Conservation (phyloP, 2,329 filamentous ascomycete genomes). For the Aspergillus bombycis region DNA sequence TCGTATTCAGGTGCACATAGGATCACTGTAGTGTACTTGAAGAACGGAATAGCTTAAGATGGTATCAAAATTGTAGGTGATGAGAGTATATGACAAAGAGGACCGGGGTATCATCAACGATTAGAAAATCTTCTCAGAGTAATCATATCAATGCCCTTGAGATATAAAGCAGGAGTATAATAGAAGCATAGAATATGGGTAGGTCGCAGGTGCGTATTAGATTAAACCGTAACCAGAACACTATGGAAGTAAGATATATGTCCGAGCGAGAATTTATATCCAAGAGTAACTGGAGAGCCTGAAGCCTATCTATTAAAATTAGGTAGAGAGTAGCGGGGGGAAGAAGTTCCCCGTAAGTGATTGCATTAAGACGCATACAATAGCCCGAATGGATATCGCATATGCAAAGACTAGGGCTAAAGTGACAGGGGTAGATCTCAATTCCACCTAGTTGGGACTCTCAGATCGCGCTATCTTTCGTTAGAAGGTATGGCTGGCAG, state of each 20-base stretch:
- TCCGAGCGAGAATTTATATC: background rate
- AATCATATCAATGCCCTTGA: background rate
- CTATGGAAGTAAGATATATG: slow-evolving; percentile 15
- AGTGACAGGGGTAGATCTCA: slow-evolving; percentile 15
- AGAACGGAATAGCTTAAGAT: slow-evolving; percentile 10
- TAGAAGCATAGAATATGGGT: background rate
- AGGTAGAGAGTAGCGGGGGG: slow-evolving; percentile 13
- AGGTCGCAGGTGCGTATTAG: background rate
- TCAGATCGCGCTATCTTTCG: slow-evolving; percentile 3
- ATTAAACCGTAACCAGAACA: background rate
- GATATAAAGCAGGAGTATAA: background rate
- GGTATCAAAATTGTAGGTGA: background rate
- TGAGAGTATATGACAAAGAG: background rate
- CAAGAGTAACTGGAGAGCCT: slow-evolving; percentile 12
- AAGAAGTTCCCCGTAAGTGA: slow-evolving; percentile 13
- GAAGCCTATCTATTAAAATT: slow-evolving; percentile 18
- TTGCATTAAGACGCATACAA: slow-evolving; percentile 21
- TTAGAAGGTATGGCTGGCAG: background rate
- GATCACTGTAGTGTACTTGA: background rate
- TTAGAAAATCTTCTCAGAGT: background rate
- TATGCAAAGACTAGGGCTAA: slow-evolving; percentile 18
- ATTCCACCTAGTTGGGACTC: slow-evolving; percentile 3
- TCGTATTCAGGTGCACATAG: background rate
- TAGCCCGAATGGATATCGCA: slow-evolving; percentile 17
- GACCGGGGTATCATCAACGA: background rate